These are phyloP conservation scores for Trypanosoma cruzi DNA, from an alignment of 208 protist genomes.

Conservation along the genomic window DNA sequence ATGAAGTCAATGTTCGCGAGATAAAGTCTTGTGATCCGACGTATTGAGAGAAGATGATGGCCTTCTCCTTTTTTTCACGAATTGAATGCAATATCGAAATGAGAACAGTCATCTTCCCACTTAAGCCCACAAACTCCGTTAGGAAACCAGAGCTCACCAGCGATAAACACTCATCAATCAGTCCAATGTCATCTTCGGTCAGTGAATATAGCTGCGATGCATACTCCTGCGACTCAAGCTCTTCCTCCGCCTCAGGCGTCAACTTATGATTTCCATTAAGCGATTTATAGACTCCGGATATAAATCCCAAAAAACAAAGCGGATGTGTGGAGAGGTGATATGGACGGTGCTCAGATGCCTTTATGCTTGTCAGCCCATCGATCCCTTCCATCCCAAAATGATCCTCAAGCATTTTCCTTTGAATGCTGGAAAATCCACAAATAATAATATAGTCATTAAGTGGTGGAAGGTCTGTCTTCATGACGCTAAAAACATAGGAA, in stretches of 20 bases:
- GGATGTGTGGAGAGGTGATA: conserved; percentile 85
- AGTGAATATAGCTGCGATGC: conserved; percentile 25
- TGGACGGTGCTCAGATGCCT: conserved; percentile 65
- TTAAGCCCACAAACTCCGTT: conserved; percentile 56
- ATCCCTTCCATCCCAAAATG: conserved; percentile 8
- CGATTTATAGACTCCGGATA: conserved; percentile 57
- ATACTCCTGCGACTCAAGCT: conserved; percentile 17
- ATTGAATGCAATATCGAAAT: conserved; percentile 60
- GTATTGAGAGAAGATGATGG: conserved; percentile 91
- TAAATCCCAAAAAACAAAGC: conserved; percentile 77
- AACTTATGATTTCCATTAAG: conserved; percentile 29
- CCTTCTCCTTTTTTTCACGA: conserved; percentile 55
- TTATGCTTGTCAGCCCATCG: conserved; percentile 23
- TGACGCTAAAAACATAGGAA: conserved; percentile 84
- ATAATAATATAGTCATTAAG: conserved; percentile 86
- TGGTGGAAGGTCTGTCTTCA: conserved; percentile 79
- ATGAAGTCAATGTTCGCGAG: conserved; percentile 53
- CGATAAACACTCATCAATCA: conserved; percentile 44
- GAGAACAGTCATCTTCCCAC: conserved; percentile 79
- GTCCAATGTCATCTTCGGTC: conserved; percentile 33
- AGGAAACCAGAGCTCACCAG: conserved; percentile 47
- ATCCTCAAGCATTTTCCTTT: conserved; percentile 40
- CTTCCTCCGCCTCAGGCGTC: conserved; percentile 16
- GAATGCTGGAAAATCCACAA: conserved; percentile 64
- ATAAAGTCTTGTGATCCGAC: conserved; percentile 84